Conservation (phyloP, 1,284 basidiomycete genomes). For the Leccinum pachyderme region DNA sequence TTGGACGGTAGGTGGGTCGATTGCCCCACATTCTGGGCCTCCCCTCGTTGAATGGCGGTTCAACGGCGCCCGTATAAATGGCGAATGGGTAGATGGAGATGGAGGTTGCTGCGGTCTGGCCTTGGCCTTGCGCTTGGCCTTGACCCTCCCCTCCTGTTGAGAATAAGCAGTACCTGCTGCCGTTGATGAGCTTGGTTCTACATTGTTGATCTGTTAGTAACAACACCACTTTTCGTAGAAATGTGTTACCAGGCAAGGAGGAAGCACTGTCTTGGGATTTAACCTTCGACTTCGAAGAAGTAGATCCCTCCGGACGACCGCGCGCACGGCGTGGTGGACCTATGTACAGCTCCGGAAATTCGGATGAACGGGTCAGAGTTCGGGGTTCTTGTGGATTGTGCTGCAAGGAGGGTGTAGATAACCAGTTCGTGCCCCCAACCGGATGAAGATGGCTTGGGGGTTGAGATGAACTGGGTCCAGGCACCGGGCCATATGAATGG, state of each 20-base stretch:
- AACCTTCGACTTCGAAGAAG: slow-evolving; percentile 22
- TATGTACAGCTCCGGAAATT: slow-evolving; percentile 35
- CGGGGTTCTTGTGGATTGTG: slow-evolving; percentile 10
- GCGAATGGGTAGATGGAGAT: slow-evolving; percentile 18
- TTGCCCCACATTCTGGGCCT: background rate
- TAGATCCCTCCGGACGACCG: slow-evolving; percentile 31
- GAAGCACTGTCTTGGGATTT: background rate
- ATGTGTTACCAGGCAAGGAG: slow-evolving; percentile 13
- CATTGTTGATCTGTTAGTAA: slow-evolving; percentile 9
- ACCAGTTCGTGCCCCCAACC: slow-evolving; percentile 12
- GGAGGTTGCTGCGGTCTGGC: slow-evolving; percentile 7
- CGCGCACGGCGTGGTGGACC: slow-evolving; percentile 32
- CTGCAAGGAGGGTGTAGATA: slow-evolving; percentile 1
- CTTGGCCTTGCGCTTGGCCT: slow-evolving; percentile 18
- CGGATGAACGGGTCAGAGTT: slow-evolving; percentile 31
- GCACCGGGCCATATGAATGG: slow-evolving; percentile 25
- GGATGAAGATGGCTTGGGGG: slow-evolving; percentile 10
- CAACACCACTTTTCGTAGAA: no score
- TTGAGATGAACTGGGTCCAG: slow-evolving; percentile 7
- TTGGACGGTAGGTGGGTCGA: slow-evolving; percentile 14
- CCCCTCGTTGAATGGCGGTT: slow-evolving; percentile 2
- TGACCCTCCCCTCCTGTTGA: background rate
- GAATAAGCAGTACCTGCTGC: background rate
- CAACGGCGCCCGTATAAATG: slow-evolving; percentile 30
- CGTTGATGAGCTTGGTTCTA: slow-evolving; percentile 7